phyloP scores from a whole-genome alignment of 208 protist species.

The Vickermania spadyakhi region DNA sequence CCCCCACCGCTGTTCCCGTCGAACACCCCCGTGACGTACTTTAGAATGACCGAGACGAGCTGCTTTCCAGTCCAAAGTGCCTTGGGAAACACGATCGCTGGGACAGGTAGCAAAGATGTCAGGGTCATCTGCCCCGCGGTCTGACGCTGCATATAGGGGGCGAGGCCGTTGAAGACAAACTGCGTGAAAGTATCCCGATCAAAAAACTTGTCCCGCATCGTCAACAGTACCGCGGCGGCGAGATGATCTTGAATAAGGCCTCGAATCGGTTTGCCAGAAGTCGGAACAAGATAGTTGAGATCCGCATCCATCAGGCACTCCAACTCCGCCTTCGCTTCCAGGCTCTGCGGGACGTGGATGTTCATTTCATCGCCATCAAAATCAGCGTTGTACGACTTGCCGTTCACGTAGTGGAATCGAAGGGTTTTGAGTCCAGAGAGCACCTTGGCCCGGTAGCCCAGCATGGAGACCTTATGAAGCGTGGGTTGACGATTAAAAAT shows the following conservation, averaged over 20 bases:
- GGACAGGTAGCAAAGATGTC: conserved; percentile 74
- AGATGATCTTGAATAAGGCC: conserved; percentile 99
- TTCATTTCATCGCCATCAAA: conserved; percentile 99
- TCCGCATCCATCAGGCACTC: conserved; percentile 92
- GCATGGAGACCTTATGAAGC: conserved; percentile 99
- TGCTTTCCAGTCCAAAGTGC: conserved; percentile 98
- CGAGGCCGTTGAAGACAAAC: conserved; percentile 88
- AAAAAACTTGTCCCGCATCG: conserved; percentile 95
- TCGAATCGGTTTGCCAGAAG: conserved; percentile 96
- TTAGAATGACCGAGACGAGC: conserved; percentile 87
- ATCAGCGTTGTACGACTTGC: conserved; percentile 99
- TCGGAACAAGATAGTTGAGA: conserved; percentile 95
- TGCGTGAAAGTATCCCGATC: conserved; percentile 88
- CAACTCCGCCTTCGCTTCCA: conserved; percentile 93
- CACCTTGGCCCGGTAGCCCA: conserved; percentile 94
- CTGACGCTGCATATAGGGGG: conserved; percentile 46
- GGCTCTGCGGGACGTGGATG: conserved; percentile 97
- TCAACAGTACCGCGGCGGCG: conserved; percentile 95
- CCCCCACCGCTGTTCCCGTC: neutral
- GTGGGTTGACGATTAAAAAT: conserved; percentile 99
- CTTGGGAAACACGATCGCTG: conserved; percentile 93
- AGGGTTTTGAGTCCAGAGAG: conserved; percentile 93
- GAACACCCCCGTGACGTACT: conserved; percentile 60
- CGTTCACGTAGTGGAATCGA: conserved; percentile 99
- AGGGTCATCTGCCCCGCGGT: conserved; percentile 28